Conservation (phyloP, 345 rosid species). For the Melaleuca quinquenervia region DNA sequence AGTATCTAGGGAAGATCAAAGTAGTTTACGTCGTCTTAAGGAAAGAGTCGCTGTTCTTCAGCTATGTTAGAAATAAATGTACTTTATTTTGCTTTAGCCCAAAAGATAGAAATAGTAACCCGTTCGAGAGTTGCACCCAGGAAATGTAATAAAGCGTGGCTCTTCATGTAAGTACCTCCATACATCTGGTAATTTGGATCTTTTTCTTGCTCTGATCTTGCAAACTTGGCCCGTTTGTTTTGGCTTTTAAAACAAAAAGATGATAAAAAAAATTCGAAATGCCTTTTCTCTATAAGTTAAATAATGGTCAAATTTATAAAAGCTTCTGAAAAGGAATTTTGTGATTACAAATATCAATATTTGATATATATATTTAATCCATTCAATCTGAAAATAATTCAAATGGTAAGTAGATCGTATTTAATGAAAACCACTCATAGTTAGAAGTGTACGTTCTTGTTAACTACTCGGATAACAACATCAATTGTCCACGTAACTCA, state of each 20-base stretch:
- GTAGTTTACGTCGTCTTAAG: not conserved
- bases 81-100: not conserved
- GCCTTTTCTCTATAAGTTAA: not conserved
- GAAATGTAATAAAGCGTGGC: not conserved
- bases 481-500: too few relatives aligned
- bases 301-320: too few relatives aligned
- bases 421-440: too few relatives aligned
- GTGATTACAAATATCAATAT: not conserved
- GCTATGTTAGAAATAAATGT: not conserved
- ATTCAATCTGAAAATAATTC: too few relatives aligned
- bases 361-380: too few relatives aligned
- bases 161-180: too few relatives aligned
- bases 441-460: too few relatives aligned
- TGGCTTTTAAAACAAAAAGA: too few relatives aligned
- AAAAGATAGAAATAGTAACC: not conserved
- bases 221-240: not conserved
- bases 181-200: too few relatives aligned
- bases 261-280: too few relatives aligned
- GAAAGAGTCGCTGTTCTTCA: not conserved
- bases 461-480: too few relatives aligned
- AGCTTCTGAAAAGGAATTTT: not conserved
- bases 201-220: not conserved
- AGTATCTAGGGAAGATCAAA: not conserved
- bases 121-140: not conserved
- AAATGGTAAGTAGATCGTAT: too few relatives aligned